Percentiles rank a stretch among this genome's conserved stretches.
phyloP scores from a whole-genome alignment of 495 filamentous ascomycete genomes.

The Aspergillus ellipticus region DNA sequence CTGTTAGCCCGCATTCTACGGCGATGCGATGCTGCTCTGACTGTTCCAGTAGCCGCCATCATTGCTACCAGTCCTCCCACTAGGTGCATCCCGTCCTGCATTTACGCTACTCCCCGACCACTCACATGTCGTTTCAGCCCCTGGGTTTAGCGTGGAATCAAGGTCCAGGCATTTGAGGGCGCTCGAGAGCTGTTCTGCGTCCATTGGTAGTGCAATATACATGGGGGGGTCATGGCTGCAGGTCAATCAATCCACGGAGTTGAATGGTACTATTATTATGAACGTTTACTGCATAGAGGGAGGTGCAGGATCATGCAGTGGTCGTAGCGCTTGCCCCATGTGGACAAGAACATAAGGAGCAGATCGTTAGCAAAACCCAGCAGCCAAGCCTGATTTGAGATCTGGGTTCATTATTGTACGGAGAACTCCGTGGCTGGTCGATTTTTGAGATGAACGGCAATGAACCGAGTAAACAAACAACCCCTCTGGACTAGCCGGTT shows the following conservation, averaged over 20 bases:
- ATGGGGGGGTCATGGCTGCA: neutral
- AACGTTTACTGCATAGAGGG: neutral
- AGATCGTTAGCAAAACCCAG: neutral
- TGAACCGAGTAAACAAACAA: neutral
- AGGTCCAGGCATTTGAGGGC: neutral
- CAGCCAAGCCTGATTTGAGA: constrained; percentile 3
- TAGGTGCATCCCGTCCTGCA: neutral
- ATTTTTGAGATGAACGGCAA: neutral
- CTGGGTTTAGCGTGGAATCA: neutral
- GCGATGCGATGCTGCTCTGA: neutral
- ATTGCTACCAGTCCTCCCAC: neutral
- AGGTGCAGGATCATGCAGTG: constrained; percentile 1
- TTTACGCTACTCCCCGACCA: neutral
- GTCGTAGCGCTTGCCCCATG: constrained; percentile 2
- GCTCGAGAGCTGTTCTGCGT: neutral
- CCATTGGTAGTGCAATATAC: neutral
- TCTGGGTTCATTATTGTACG: neutral
- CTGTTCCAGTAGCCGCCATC: constrained; percentile 11
- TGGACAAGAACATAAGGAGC: constrained; percentile 1
- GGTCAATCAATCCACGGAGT: neutral
- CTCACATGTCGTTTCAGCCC: neutral
- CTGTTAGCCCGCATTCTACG: neutral
- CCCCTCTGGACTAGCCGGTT: neutral
- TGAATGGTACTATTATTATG: neutral
- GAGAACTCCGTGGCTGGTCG: neutral